These are phyloP conservation scores for Trichaptum fuscoviolaceum DNA, from an alignment of 768 basidiomycete genomes.

Conservation along the genomic window DNA sequence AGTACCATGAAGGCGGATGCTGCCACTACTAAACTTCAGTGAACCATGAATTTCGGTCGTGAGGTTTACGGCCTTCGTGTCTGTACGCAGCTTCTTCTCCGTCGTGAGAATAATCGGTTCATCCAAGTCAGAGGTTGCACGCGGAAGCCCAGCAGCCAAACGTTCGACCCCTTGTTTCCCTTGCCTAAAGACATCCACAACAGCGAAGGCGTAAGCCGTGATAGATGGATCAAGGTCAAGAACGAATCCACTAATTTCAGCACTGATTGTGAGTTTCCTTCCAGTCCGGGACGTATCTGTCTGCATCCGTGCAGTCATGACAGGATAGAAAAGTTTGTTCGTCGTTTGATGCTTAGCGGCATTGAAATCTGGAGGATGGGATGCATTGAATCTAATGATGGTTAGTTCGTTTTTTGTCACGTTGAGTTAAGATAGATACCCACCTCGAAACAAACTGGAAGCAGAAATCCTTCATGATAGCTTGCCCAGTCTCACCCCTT, in stretches of 20 bases:
- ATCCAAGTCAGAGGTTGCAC: conserved; percentile 27
- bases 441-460: conserved; percentile 84
- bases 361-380: conserved; percentile 60
- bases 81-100: conserved; percentile 15
- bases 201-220: conserved; percentile 70
- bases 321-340: conserved; percentile 74
- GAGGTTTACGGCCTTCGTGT: conserved; percentile 31
- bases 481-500: conserved; percentile 74
- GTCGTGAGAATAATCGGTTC: conserved; percentile 10
- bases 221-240: conserved; percentile 81
- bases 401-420: background rate
- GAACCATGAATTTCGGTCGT: conserved; percentile 61
- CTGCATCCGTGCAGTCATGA: conserved; percentile 71
- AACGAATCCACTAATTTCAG: conserved; percentile 78
- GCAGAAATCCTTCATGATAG: conserved; percentile 64
- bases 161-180: conserved; percentile 75
- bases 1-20: conserved; percentile 66
- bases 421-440: conserved; percentile 17
- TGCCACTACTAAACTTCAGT: conserved; percentile 79
- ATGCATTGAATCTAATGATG: conserved; percentile 67
- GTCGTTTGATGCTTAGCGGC: conserved; percentile 61
- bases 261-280: conserved; percentile 55
- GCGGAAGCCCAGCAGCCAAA: conserved; percentile 51
- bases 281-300: conserved; percentile 44
- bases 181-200: conserved; percentile 78